Base-by-base conservation (phyloP, 495 filamentous ascomycete genomes). In the Xylaria intraflava region DNA sequence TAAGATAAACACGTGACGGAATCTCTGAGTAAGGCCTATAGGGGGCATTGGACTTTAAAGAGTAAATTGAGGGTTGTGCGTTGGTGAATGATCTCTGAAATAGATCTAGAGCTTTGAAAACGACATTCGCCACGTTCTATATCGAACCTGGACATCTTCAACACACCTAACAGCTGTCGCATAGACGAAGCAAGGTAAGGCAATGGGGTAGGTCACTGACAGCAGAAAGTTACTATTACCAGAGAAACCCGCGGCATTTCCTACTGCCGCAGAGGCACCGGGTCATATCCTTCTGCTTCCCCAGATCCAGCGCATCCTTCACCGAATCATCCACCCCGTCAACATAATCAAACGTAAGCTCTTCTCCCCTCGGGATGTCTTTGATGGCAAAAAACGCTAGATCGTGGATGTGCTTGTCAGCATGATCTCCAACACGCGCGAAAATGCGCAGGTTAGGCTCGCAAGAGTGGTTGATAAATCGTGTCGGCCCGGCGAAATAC, bases 281-380 rank as follows among this genome's bases (percentile, higher is more conserved):
- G 2, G 83, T 72, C 78, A 61, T 79, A 40, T 70, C 62, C 47
- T 63, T 73, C 36, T 62, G 64, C 55, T 76, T 73, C 45, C 61
- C 58, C 22, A 76, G 74, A 49, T 79, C 74, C 0, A 78, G 69
- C 6, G 80, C 76, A 14, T 77, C 72, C 10, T 72, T 68, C 11
- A 78, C 72, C 41, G 66, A 65, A 22, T 69, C 72, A 3, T 76
- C 70, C 6, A 72, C 60, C 2, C 77, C 78, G 42, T 83, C 81
- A 43, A 83, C 79, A 57, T 97, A 97, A 60, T 95, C 89, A 49
- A 97, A 96, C 0, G 88, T 94, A 10, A 97, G 60, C 62, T 97
- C 91, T 6, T 82, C 83, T 2, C 74, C 76, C 1, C 81, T 75
- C 0, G 75, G 70, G 24, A 98, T 89, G 30, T 87, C 81, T 8